Evolutionary conservation across 2,329 filamentous ascomycete genomes (phyloP).

Genomic region (Dothistroma septosporum): DNA sequence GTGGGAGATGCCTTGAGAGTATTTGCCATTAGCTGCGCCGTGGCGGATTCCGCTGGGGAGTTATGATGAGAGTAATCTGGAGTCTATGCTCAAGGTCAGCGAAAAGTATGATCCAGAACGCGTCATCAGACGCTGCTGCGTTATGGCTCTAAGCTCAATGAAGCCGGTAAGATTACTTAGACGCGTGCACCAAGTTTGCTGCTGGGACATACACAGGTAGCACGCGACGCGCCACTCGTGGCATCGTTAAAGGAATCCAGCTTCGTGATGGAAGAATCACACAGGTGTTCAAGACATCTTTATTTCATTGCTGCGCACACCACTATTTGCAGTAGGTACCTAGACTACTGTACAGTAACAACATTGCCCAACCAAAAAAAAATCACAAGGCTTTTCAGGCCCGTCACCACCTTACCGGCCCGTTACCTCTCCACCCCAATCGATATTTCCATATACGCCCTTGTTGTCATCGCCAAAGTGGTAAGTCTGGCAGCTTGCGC

Average conservation of each 20-base stretch:
- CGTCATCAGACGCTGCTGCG: constrained; percentile 11
- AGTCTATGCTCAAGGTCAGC: constrained; percentile 7
- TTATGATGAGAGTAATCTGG: constrained; percentile 12
- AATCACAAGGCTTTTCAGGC: constrained; percentile 4
- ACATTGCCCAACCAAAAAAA: not conserved
- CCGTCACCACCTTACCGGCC: not conserved
- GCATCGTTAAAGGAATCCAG: too few relatives aligned
- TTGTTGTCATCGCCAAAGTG: not conserved
- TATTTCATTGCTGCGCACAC: too few relatives aligned
- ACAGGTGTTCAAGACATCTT: too few relatives aligned
- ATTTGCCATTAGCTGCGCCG: constrained; percentile 2
- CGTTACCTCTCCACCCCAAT: not conserved
- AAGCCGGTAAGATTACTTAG: not conserved
- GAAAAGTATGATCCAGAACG: constrained; percentile 17
- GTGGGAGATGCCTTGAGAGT: constrained; percentile 1
- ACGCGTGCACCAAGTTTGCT: not conserved
- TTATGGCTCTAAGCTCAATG: constrained; percentile 11
- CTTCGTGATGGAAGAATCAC: too few relatives aligned
- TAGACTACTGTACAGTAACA: too few relatives aligned
- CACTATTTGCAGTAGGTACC: too few relatives aligned
- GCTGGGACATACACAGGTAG: not conserved
- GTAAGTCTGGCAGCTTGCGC: not conserved
- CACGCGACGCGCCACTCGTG: too few relatives aligned
- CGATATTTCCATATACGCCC: constrained; percentile 1
- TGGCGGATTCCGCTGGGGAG: constrained; percentile 13